phyloP scores from a whole-genome alignment of 805 yeast species.

The Torulaspora quercuum region DNA sequence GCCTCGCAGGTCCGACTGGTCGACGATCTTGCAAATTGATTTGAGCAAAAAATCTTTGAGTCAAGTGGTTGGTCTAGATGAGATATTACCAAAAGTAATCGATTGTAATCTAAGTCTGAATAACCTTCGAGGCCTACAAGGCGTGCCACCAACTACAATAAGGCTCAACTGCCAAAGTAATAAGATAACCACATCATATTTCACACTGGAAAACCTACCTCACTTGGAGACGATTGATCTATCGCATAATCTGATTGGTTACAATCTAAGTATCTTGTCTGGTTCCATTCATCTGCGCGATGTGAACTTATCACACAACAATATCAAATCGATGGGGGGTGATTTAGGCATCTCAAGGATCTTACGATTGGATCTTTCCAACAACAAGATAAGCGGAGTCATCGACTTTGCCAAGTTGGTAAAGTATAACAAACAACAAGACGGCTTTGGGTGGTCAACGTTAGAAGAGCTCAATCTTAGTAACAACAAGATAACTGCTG shows the following conservation, averaged over 20 bases:
- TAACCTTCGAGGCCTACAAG: conserved; percentile 22
- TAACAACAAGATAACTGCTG: conserved; percentile 22
- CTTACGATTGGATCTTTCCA: conserved; percentile 20
- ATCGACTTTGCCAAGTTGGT: conserved; percentile 27
- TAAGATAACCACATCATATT: conserved; percentile 18
- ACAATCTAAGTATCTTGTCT: conserved; percentile 18
- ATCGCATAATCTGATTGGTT: conserved; percentile 20
- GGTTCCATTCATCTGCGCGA: conserved; percentile 20
- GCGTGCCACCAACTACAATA: conserved; percentile 20
- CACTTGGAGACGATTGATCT: conserved; percentile 27
- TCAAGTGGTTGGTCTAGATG: conserved; percentile 23
- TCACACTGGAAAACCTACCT: conserved; percentile 17
- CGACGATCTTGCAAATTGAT: conserved; percentile 15
- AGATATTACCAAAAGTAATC: conserved; percentile 25
- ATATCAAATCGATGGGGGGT: conserved; percentile 22
- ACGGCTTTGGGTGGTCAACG: conserved; percentile 18
- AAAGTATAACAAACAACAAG: conserved; percentile 9
- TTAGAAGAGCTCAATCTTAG: conserved; percentile 27
- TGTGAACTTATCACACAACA: conserved; percentile 26
- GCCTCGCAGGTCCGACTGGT: conserved; percentile 11
- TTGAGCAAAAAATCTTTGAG: conserved; percentile 12
- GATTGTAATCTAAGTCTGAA: conserved; percentile 23
- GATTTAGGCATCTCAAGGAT: conserved; percentile 19
- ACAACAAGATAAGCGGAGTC: conserved; percentile 26
- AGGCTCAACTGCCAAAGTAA: conserved; percentile 20